A percentile compares a stretch with the other conserved stretches of the same genome.
Evolutionary conservation across 169 alveolate species (phyloP).

Genomic region (Cystoisospora suis): DNA sequence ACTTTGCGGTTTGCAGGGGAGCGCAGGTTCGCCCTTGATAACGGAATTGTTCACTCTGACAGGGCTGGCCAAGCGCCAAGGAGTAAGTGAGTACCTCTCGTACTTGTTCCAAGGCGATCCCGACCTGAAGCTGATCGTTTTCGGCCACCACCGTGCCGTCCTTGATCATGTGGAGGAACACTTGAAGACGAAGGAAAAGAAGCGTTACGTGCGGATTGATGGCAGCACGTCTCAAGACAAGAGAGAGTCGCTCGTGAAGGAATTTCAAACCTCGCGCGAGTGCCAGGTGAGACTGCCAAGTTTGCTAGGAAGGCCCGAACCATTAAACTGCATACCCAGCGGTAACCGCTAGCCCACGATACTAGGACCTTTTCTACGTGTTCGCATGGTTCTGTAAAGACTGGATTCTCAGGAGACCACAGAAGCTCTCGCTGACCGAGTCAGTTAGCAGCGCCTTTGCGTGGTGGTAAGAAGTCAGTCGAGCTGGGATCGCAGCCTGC

Average conservation of each 20-base stretch:
- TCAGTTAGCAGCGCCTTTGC: too few relatives aligned
- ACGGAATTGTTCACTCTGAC: conserved; percentile 86
- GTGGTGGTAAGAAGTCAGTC: too few relatives aligned
- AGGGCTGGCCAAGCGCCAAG: conserved; percentile 93
- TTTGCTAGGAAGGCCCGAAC: too few relatives aligned
- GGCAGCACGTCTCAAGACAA: conserved; percentile 89
- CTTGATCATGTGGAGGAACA: conserved; percentile 87
- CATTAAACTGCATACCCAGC: too few relatives aligned
- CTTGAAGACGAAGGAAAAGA: conserved; percentile 25
- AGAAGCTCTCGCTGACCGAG: too few relatives aligned
- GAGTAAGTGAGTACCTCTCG: conserved; percentile 89
- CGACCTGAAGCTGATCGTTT: conserved; percentile 89
- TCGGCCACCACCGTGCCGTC: conserved; percentile 94
- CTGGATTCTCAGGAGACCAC: too few relatives aligned
- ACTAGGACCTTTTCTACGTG: too few relatives aligned
- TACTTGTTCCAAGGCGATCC: conserved; percentile 82
- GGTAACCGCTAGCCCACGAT: too few relatives aligned
- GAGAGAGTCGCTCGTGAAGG: conserved; percentile 89
- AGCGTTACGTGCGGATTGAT: conserved; percentile 89
- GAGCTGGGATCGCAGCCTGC: too few relatives aligned
- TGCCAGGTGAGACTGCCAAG: conserved; percentile 67
- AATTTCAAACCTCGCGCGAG: conserved; percentile 84
- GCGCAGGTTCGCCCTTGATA: background rate
- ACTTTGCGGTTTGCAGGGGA: background rate
- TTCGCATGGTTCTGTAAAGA: too few relatives aligned